Percentiles rank a stretch among this genome's conserved stretches.
Evolutionary conservation across 2,329 filamentous ascomycete species (phyloP).

Genomic region (Sordariomycetes sp.): DNA sequence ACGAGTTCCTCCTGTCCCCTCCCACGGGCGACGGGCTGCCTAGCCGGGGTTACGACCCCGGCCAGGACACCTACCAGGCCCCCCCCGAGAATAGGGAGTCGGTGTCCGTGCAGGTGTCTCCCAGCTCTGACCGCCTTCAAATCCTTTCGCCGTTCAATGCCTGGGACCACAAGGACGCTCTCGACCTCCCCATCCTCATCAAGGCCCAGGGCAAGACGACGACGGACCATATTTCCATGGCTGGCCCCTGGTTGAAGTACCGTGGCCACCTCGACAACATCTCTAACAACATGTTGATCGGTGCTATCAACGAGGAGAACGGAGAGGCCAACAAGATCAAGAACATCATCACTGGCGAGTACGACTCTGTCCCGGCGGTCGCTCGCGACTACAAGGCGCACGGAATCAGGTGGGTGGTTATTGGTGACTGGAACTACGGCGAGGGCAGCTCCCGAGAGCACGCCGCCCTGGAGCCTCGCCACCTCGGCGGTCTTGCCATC

Average conservation of each 20-base stretch:
- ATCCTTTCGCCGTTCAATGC: conserved; percentile 73
- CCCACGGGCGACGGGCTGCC: conserved; percentile 79
- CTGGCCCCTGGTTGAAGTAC: conserved; percentile 96
- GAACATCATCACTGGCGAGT: conserved; percentile 78
- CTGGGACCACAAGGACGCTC: conserved; percentile 89
- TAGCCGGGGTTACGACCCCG: conserved; percentile 73
- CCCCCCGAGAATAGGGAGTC: conserved; percentile 68
- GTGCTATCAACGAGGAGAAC: conserved; percentile 92
- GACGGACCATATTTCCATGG: conserved; percentile 96
- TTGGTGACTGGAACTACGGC: conserved; percentile 99
- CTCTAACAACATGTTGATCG: conserved; percentile 99
- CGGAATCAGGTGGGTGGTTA: conserved; percentile 90
- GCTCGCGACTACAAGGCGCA: conserved; percentile 98
- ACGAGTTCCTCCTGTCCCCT: conserved; percentile 79
- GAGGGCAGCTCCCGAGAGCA: conserved; percentile 98
- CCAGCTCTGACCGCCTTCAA: conserved; percentile 88
- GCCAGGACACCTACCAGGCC: conserved; percentile 90
- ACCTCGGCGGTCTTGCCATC: conserved; percentile 94
- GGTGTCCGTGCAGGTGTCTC: conserved; percentile 74
- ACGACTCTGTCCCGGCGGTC: conserved; percentile 80
- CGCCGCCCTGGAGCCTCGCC: conserved; percentile 91
- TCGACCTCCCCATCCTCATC: conserved; percentile 82
- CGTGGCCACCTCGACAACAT: conserved; percentile 98
- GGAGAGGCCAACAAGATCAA: conserved; percentile 95
- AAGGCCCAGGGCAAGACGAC: conserved; percentile 96